phyloP scores from a whole-genome alignment of 148 eudicot genomes.

The Silene uniflora region DNA sequence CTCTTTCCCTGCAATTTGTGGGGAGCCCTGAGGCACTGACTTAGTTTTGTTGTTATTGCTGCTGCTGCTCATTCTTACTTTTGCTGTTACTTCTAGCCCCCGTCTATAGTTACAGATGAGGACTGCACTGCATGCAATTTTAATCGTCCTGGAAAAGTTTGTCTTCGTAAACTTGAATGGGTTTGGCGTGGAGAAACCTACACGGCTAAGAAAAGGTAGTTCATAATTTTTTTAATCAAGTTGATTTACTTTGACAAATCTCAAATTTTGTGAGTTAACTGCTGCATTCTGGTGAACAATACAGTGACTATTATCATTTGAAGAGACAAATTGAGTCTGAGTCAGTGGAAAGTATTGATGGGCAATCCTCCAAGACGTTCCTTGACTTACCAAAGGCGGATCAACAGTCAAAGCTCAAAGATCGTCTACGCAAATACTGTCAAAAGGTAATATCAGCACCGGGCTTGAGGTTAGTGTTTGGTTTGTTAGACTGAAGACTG shows the following conservation, averaged over 20 bases:
- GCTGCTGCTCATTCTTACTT: slow-evolving; percentile 11
- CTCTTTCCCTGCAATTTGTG: background rate
- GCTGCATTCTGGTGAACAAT: slow-evolving; percentile 15
- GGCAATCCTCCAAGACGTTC: slow-evolving; percentile 62
- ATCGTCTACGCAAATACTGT: slow-evolving; percentile 86
- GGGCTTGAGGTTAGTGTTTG: slow-evolving; percentile 12
- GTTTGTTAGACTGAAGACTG: background rate
- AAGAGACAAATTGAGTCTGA: slow-evolving; percentile 99
- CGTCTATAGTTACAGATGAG: slow-evolving; percentile 96
- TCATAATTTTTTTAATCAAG: slow-evolving; percentile 11
- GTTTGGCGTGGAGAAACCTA: slow-evolving; percentile 99
- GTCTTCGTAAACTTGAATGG: slow-evolving; percentile 99
- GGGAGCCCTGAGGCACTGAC: background rate
- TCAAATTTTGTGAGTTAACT: slow-evolving; percentile 7
- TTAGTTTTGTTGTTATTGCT: too few species aligned
- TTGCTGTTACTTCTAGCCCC: slow-evolving; percentile 58
- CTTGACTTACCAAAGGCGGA: slow-evolving; percentile 91
- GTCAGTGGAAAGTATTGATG: slow-evolving; percentile 52
- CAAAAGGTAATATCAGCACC: slow-evolving; percentile 58
- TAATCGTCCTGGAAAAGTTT: slow-evolving; percentile 94
- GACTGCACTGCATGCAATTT: slow-evolving; percentile 98
- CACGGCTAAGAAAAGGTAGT: slow-evolving; percentile 89
- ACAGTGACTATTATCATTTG: slow-evolving; percentile 89
- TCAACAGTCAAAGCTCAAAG: slow-evolving; percentile 81
- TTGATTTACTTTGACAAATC: slow-evolving; percentile 17